phyloP scores from a whole-genome alignment of 2,329 filamentous ascomycete species.

The Penicillium sp. region DNA sequence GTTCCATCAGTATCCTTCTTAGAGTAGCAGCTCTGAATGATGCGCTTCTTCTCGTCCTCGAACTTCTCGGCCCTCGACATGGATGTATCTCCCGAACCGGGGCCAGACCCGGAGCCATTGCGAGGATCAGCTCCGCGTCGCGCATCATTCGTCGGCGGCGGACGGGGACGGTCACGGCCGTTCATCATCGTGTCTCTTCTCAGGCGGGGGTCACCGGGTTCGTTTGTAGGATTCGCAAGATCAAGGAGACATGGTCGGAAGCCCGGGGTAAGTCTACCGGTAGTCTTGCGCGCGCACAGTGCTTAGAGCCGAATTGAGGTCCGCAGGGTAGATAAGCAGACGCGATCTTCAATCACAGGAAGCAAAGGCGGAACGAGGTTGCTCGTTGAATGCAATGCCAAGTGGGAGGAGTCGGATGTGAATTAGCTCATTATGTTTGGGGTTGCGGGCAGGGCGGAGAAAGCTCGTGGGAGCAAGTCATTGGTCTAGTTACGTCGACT shows the following conservation, averaged over 20 bases:
- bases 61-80: slow-evolving; percentile 76
- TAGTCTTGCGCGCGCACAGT: slow-evolving; percentile 17
- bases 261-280: slow-evolving; percentile 21
- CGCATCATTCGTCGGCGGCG: slow-evolving; percentile 38
- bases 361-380: slow-evolving; percentile 16
- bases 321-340: background rate
- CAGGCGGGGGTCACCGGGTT: slow-evolving; percentile 28
- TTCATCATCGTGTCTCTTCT: slow-evolving; percentile 40
- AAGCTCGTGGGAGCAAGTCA: slow-evolving; percentile 35
- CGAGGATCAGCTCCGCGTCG: slow-evolving; percentile 44
- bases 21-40: slow-evolving; percentile 91
- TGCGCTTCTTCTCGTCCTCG: slow-evolving; percentile 94
- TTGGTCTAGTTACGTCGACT: slow-evolving; percentile 18
- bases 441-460: slow-evolving; percentile 40
- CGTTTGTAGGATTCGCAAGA: slow-evolving; percentile 34
- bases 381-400: slow-evolving; percentile 16
- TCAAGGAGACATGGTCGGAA: slow-evolving; percentile 44
- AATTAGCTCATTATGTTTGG: slow-evolving; percentile 41
- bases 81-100: slow-evolving; percentile 41
- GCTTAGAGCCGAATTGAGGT: slow-evolving; percentile 15
- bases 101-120: slow-evolving; percentile 39
- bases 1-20: slow-evolving; percentile 88
- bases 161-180: slow-evolving; percentile 45
- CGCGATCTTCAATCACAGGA: slow-evolving; percentile 1
- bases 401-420: slow-evolving; percentile 25